A percentile compares a stretch with the other conserved stretches of the same genome.
These are phyloP conservation scores for Mesembryanthemum crystallinum DNA, from an alignment of 148 eudicot species.

Conservation along the genomic window DNA sequence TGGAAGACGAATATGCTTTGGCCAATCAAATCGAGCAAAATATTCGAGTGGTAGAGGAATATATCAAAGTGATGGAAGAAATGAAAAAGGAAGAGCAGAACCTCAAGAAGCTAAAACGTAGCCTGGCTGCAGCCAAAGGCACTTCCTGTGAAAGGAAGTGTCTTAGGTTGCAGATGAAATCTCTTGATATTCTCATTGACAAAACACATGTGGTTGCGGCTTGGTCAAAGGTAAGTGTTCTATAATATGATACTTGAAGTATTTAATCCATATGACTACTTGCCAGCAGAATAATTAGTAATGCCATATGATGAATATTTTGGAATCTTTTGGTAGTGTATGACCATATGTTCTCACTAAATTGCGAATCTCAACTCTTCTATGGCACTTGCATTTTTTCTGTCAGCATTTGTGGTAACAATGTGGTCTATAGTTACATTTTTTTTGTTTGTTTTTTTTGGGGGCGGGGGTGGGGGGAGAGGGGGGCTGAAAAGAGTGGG, in stretches of 20 bases:
- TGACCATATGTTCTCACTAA: no score
- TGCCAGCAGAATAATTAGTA: background rate
- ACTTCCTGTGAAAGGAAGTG: constrained; percentile 58
- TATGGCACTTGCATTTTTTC: no score
- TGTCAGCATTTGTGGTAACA: no score
- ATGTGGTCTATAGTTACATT: no score
- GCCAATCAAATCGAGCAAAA: constrained; percentile 57
- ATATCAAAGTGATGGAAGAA: constrained; percentile 51
- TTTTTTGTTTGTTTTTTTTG: no score
- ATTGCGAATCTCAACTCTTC: no score
- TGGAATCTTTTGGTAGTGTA: no score
- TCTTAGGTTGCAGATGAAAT: constrained; percentile 57
- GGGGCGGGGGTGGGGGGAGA: no score
- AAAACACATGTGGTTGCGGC: constrained; percentile 54
- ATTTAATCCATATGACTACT: constrained; percentile 4
- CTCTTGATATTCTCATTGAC: constrained; percentile 74
- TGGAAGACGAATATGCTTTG: constrained; percentile 91
- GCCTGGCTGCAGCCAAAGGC: constrained; percentile 49
- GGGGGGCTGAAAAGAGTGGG: no score
- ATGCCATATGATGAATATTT: no score
- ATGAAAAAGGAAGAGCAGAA: constrained; percentile 67
- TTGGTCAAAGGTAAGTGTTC: constrained; percentile 60
- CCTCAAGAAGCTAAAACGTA: constrained; percentile 67
- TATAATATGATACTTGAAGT: background rate
- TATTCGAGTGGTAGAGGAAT: constrained; percentile 56